Conservation (phyloP, 1,284 basidiomycete genomes). For the Cystobasidium pallidum region DNA sequence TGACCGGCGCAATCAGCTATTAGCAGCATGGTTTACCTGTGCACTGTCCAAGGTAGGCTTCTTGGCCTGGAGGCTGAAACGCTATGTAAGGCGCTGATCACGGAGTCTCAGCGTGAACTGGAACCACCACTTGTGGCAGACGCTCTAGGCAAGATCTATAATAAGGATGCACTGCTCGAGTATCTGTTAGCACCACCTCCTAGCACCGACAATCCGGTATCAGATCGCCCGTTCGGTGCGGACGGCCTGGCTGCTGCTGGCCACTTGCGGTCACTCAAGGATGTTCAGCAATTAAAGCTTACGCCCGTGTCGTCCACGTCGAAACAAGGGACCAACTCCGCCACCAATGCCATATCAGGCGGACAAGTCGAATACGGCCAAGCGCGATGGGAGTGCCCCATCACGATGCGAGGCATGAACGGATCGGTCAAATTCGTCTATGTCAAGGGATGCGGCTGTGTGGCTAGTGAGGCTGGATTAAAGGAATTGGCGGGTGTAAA, state of each 20-base stretch:
- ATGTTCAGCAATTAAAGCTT: slow-evolving; percentile 78
- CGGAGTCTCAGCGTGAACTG: slow-evolving; percentile 66
- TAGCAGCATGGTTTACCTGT: slow-evolving; percentile 87
- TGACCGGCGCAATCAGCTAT: slow-evolving; percentile 80
- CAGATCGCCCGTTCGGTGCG: slow-evolving; percentile 47
- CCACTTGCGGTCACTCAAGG: slow-evolving; percentile 85
- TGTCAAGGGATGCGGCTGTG: slow-evolving; percentile 82
- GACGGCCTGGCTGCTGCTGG: slow-evolving; percentile 59
- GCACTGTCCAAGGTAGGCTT: slow-evolving; percentile 80
- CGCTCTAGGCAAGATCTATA: slow-evolving; percentile 86
- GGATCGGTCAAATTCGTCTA: slow-evolving; percentile 85
- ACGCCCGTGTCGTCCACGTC: slow-evolving; percentile 62
- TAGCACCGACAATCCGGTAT: slow-evolving; percentile 40
- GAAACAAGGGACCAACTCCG: slow-evolving; percentile 23
- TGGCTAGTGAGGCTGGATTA: slow-evolving; percentile 75
- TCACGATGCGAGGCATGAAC: slow-evolving; percentile 90
- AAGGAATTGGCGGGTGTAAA: slow-evolving; percentile 57
- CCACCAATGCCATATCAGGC: slow-evolving; percentile 31
- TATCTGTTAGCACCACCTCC: slow-evolving; percentile 68
- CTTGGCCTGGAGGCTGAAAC: background rate
- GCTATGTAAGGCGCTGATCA: background rate
- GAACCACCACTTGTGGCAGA: slow-evolving; percentile 85
- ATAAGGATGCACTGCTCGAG: slow-evolving; percentile 87
- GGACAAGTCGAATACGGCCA: slow-evolving; percentile 42
- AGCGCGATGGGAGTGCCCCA: slow-evolving; percentile 80